A percentile compares a stretch with the other conserved stretches of the same genome.
Evolutionary conservation across 768 basidiomycete species (phyloP).

Genomic region (Mycena floridula): DNA sequence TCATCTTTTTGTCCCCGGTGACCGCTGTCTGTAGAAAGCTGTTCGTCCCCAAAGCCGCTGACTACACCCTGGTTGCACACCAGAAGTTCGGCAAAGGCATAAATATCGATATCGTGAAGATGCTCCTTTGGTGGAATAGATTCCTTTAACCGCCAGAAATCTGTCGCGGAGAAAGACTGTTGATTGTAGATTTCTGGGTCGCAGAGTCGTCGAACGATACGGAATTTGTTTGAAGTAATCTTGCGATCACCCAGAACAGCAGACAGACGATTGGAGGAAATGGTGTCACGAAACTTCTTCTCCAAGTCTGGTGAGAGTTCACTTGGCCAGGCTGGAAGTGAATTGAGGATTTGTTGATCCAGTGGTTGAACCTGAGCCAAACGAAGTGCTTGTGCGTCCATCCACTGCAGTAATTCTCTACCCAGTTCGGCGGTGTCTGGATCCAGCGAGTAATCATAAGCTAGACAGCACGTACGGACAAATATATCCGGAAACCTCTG

Average conservation of each 20-base stretch:
- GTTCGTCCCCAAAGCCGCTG: constrained; percentile 52
- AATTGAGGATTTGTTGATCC: constrained; percentile 39
- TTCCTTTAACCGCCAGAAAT: constrained; percentile 84
- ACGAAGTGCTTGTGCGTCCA: constrained; percentile 45
- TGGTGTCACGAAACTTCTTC: constrained; percentile 36
- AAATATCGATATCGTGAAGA: constrained; percentile 61
- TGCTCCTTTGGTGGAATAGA: constrained; percentile 53
- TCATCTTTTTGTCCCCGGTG: constrained; percentile 28
- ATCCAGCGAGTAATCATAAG: constrained; percentile 45
- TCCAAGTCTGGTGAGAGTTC: constrained; percentile 44
- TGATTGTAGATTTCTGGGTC: constrained; percentile 36
- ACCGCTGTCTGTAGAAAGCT: constrained; percentile 34
- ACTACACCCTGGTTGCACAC: constrained; percentile 53
- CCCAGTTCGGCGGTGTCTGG: constrained; percentile 32
- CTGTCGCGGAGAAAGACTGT: constrained; percentile 44
- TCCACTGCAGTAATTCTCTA: constrained; percentile 51
- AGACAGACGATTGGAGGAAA: constrained; percentile 43
- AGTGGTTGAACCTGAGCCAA: constrained; percentile 34
- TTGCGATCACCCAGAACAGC: constrained; percentile 49
- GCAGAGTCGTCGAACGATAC: constrained; percentile 60
- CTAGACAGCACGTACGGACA: constrained; percentile 58
- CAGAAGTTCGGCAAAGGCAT: constrained; percentile 67
- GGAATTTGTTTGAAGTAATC: constrained; percentile 73
- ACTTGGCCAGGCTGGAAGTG: constrained; percentile 74
- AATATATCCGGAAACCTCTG: constrained; percentile 58